Base-by-base conservation (phyloP, 2,329 filamentous ascomycete species). In the Fusarium sp. region DNA sequence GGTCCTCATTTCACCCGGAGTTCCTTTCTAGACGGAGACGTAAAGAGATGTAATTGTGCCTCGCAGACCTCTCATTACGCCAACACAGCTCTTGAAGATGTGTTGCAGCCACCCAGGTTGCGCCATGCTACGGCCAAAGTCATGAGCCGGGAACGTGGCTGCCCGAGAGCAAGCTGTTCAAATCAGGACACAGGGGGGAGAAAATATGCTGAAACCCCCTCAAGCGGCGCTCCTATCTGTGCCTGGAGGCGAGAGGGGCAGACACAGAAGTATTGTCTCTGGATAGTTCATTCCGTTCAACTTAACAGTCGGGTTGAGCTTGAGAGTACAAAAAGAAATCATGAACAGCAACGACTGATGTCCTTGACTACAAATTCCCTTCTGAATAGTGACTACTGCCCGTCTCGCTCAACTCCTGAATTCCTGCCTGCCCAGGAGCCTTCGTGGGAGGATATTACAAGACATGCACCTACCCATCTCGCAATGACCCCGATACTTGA, bases 1-100 rank as follows among this genome's bases (percentile, higher is more conserved):
- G 63, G 91, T 94, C 69, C 86, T 94, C 78, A 92, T 93, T 78
- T 93, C 92, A 64, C 91, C 91, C 16, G 88, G 90, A 76, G 87
- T 82, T 47, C 84, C 85, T 2, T 74, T 74, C 33, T 74, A 73
- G 45, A 63, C 13, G 42, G 27, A 16, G 35, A n/a, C 5, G 22
- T 20, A 3, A 54, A 20, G 38, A 38, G 18, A 58, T 22, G 52
- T 8, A 27, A 33, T 27, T 27, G 38, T 58, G 59, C 33, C 52
- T 52, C 69, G 47, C 38, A 74, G 36, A 20, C 20, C 16, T 45
- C 35, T 45, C 18, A 25, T 66, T 38, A 38, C 42, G 54, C 31
- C 64, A 22, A 31, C 14, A 62, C 57, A 42, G n/a, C 61, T 33
- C 27, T 45, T n/a, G 36, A 31, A 47, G 18, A 67, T 45, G 61